Conservation (phyloP, 2,329 filamentous ascomycete genomes). For the Claviceps purpurea region DNA sequence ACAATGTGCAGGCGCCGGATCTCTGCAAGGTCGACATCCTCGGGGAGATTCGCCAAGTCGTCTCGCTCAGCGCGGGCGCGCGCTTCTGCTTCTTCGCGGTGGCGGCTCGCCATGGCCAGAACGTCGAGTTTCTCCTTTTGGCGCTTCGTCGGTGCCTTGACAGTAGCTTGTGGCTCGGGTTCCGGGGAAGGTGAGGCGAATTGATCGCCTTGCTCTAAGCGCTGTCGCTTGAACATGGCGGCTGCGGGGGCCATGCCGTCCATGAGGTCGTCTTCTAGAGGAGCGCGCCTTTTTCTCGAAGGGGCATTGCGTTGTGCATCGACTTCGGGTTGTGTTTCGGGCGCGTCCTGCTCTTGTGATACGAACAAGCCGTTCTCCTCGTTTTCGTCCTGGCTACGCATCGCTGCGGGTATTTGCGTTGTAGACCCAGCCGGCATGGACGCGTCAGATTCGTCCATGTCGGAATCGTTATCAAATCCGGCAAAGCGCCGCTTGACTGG, state of each 20-base stretch:
- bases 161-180: constrained; percentile 10
- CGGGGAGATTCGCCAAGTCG: constrained; percentile 37
- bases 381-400: constrained; percentile 12
- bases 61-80: constrained; percentile 39
- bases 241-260: constrained; percentile 64
- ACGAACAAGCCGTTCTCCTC: constrained; percentile 40
- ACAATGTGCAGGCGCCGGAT: constrained; percentile 64
- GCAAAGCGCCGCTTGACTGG: constrained; percentile 50
- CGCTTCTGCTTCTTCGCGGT: constrained; percentile 54
- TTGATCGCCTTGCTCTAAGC: constrained; percentile 45
- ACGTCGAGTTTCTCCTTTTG: constrained; percentile 52
- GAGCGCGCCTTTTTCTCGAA: constrained; percentile 33
- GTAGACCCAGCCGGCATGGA: constrained; percentile 4
- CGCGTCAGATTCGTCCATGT: constrained; percentile 21
- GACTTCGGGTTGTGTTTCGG: constrained; percentile 11
- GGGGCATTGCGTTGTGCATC: constrained; percentile 12
- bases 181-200: constrained; percentile 20
- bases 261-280: constrained; percentile 44
- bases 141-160: constrained; percentile 22
- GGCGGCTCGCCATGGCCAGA: constrained; percentile 48
- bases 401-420: constrained; percentile 2
- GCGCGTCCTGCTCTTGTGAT: constrained; percentile 30
- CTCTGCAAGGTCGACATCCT: constrained; percentile 56
- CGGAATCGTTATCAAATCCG: constrained; percentile 46
- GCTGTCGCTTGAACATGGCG: constrained; percentile 65